These are phyloP conservation scores for Lentinula sp. DNA, from an alignment of 768 basidiomycete genomes.

Conservation along the genomic window DNA sequence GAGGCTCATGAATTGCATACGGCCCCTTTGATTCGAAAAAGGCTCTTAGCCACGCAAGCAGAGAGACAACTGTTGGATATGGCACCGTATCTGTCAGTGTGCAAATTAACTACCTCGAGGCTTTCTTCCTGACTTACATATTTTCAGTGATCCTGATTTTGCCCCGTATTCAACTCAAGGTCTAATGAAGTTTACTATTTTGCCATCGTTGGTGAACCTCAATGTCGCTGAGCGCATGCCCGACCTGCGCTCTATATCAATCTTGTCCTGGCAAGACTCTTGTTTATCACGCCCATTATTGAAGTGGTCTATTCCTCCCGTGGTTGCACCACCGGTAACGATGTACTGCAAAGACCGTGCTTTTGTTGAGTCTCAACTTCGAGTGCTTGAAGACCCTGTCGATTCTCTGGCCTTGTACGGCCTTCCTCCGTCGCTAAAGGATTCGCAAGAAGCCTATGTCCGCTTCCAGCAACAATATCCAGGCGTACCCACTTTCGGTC, in stretches of 20 bases:
- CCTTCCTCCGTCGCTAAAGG: conserved; percentile 58
- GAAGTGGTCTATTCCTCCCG: conserved; percentile 83
- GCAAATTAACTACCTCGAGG: background rate
- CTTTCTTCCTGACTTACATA: conserved; percentile 2
- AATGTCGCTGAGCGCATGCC: conserved; percentile 40
- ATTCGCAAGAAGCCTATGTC: conserved; percentile 47
- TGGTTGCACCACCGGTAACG: conserved; percentile 77
- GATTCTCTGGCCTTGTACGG: conserved; percentile 82
- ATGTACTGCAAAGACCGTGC: conserved; percentile 70
- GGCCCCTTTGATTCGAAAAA: conserved; percentile 54
- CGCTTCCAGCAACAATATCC: conserved; percentile 48
- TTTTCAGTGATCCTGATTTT: conserved; percentile 48
- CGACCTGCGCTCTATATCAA: conserved; percentile 54
- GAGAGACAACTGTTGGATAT: conserved; percentile 35
- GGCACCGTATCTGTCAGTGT: conserved; percentile 24
- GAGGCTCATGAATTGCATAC: conserved; percentile 60
- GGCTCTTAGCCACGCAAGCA: conserved; percentile 41
- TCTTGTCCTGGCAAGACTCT: conserved; percentile 61
- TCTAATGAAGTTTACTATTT: conserved; percentile 28
- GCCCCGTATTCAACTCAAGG: conserved; percentile 28
- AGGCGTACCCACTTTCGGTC: conserved; percentile 57
- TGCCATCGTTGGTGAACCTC: conserved; percentile 22
- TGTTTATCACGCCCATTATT: conserved; percentile 75
- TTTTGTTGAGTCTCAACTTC: conserved; percentile 67
- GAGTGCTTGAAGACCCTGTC: conserved; percentile 58